Evolutionary conservation across 352 stramenopile species (phyloP).

Genomic region (Phytophthora boehmeriae): DNA sequence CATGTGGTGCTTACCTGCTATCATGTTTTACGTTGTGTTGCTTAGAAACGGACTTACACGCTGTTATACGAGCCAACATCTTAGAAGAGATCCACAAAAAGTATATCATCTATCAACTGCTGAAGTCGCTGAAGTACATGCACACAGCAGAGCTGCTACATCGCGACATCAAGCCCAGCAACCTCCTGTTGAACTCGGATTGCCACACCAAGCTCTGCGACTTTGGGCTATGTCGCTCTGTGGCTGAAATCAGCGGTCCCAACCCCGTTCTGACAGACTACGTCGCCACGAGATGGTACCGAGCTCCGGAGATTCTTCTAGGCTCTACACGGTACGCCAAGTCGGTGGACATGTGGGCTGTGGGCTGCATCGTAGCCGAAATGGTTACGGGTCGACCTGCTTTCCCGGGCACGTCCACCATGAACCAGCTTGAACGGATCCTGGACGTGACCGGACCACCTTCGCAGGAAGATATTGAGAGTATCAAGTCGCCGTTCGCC

Average conservation of each 20-base stretch:
- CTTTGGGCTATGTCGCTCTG: conserved; percentile 94
- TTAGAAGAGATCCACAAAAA: conserved; percentile 97
- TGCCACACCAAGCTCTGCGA: conserved; percentile 96
- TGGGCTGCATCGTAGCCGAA: conserved; percentile 95
- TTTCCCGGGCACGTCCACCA: conserved; percentile 95
- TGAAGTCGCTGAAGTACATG: conserved; percentile 97
- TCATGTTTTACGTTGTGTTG: conserved; percentile 1
- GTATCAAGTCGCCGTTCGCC: conserved; percentile 93
- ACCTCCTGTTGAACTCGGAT: conserved; percentile 95
- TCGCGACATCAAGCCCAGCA: conserved; percentile 97
- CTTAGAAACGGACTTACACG: conserved; percentile 95
- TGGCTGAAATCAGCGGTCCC: conserved; percentile 84
- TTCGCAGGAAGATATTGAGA: conserved; percentile 89
- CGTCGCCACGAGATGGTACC: conserved; percentile 96
- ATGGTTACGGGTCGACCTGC: conserved; percentile 92
- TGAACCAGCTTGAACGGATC: conserved; percentile 97
- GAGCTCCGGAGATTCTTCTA: conserved; percentile 95
- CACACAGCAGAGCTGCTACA: conserved; percentile 95
- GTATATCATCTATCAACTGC: conserved; percentile 97
- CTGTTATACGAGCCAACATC: conserved; percentile 95
- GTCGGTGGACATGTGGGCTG: conserved; percentile 93
- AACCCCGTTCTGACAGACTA: conserved; percentile 95
- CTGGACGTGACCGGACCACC: conserved; percentile 93
- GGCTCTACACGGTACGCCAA: conserved; percentile 94
- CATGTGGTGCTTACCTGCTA: not conserved